Base-by-base conservation (phyloP, 2,329 filamentous ascomycete species). In the Rutstroemia sydowiana region DNA sequence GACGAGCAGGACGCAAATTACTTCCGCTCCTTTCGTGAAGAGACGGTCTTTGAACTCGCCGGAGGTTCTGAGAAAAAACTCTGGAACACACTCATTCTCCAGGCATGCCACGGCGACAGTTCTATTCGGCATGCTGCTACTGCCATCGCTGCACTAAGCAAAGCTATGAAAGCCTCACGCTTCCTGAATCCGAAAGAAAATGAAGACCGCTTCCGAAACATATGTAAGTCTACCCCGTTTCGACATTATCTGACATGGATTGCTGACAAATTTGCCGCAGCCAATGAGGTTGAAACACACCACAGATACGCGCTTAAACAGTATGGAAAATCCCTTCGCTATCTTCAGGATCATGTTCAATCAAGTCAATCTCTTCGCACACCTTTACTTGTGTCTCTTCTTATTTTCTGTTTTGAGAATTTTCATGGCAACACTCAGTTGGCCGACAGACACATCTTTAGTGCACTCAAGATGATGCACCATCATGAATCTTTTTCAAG, bases 401-500 rank as follows among this genome's bases (percentile, higher is more conserved):
- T 62, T 13, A 59, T 62, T 20, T 61, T 52, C 39, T 56, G 55
- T 36, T 62, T 62, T 41, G 59, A 62, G 34, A 61, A 53, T 30
- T 45, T 58, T 8, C 53, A 57, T 20, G 60, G 60, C 1, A 51
- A 59, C 31, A 45, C 48, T 14, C 20, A 52, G n/a, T 41, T 51
- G 32, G 57, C 60, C 2, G 23, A 57, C 36, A 44, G 34, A 21
- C 57, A 60, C 23, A 45, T 57, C 23, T 34, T 55, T 31, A 45
- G 48, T 42, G 55, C 58, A 21, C 50, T 60, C 6, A 45, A 45
- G 23, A 41, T 60, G 46, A 58, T 62, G 57, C 41, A 42, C 5
- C 53, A 51, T 36, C 45, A 48, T 40, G 44, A 47, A 32, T 26
- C 13, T 28, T 26, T 34, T 42, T 59, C 30, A 21, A 45, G 13